Conservation (phyloP, 441 rosid genomes). For the Aleurites moluccanus region DNA sequence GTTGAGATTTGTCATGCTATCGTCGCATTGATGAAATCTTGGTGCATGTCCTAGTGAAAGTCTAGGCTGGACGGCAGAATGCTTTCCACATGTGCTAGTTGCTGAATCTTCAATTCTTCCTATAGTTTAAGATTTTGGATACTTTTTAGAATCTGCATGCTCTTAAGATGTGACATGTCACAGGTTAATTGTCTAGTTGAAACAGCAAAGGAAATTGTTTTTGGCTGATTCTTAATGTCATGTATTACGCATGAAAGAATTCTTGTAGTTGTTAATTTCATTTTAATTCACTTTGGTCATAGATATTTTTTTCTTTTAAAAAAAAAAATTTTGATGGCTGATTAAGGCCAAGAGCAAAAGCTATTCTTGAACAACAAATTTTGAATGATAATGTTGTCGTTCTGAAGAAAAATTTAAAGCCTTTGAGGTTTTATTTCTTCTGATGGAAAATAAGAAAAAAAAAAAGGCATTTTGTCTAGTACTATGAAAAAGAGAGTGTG, state of each 20-base stretch:
- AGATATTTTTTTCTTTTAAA: too few relatives aligned
- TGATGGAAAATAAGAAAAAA: background rate
- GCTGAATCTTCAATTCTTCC: constrained; percentile 1
- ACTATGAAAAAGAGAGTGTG: background rate
- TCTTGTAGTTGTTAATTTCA: background rate
- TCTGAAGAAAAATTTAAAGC: background rate
- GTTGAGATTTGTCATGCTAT: background rate
- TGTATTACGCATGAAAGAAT: background rate
- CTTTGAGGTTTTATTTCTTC: background rate
- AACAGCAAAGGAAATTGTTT: background rate
- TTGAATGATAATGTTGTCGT: background rate
- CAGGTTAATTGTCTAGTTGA: background rate
- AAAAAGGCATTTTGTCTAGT: background rate
- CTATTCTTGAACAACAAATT: background rate
- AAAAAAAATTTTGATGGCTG: background rate
- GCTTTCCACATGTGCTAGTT: background rate
- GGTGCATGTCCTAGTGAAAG: background rate
- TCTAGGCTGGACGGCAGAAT: background rate
- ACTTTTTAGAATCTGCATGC: background rate
- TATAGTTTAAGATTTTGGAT: background rate
- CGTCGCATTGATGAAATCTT: background rate
- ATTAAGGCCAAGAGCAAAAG: background rate
- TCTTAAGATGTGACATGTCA: background rate
- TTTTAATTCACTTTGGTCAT: background rate
- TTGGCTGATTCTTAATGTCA: background rate